Evolutionary conservation across 106 monocot species (phyloP).

Genomic region (Alisma plantagoaquatica): DNA sequence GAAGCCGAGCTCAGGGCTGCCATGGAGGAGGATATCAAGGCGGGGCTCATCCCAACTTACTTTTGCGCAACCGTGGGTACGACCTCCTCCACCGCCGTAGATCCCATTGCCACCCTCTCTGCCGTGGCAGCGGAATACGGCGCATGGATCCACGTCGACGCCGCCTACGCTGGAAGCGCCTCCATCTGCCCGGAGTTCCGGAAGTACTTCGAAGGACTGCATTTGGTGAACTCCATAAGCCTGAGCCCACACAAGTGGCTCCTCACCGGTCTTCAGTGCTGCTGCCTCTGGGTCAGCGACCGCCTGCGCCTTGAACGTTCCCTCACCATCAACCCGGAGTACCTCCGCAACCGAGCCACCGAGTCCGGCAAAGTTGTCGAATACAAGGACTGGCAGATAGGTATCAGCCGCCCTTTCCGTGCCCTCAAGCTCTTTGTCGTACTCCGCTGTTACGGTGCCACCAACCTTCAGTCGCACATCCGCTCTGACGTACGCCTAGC

Average conservation of each 20-base stretch:
- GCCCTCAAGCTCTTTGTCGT: constrained; percentile 34
- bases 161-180: constrained; percentile 50
- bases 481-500: too few relatives aligned
- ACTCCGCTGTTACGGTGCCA: constrained; percentile 17
- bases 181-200: constrained; percentile 55
- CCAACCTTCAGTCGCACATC: constrained; percentile 23
- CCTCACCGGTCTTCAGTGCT: too few relatives aligned
- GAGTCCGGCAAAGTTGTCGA: too few relatives aligned
- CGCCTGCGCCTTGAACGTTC: constrained; percentile 25
- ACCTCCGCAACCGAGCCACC: constrained; percentile 37
- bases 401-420: constrained; percentile 36
- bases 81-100: constrained; percentile 30
- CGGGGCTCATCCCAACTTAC: too few relatives aligned
- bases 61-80: too few relatives aligned
- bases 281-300: too few relatives aligned
- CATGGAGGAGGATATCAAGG: too few relatives aligned
- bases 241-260: too few relatives aligned
- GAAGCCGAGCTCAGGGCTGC: too few relatives aligned
- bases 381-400: constrained; percentile 58
- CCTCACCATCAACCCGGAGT: constrained; percentile 38
- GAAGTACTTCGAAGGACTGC: too few relatives aligned
- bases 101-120: constrained; percentile 16
- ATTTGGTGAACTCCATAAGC: too few relatives aligned
- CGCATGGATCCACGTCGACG: constrained; percentile 49
- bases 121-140: constrained; percentile 16